Evolutionary conservation across 148 eudicot genomes (phyloP).

Genomic region (Euryodendron excelsum): DNA sequence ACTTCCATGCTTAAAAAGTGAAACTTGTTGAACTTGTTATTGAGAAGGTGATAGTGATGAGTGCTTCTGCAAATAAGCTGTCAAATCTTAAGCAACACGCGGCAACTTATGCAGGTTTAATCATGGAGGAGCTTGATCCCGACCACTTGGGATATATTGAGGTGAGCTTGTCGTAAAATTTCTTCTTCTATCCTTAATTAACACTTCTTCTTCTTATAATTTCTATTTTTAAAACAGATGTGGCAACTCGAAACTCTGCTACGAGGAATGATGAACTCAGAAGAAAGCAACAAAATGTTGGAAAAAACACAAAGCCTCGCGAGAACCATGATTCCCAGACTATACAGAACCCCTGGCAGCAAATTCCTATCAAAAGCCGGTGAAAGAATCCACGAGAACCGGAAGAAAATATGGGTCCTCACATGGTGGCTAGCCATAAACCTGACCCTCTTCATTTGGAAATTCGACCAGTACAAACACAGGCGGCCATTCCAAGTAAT

Average conservation of each 20-base stretch:
- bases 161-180: constrained; percentile 30
- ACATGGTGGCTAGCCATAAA: constrained; percentile 57
- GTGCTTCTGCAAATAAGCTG: constrained; percentile 92
- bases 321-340: constrained; percentile 75
- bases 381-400: constrained; percentile 67
- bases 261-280: constrained; percentile 64
- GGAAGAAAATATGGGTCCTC: constrained; percentile 73
- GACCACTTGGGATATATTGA: constrained; percentile 81
- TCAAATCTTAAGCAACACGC: constrained; percentile 82
- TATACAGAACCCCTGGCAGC: constrained; percentile 51
- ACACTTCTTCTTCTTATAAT: not conserved
- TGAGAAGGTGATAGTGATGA: constrained; percentile 73
- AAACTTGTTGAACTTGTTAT: not conserved
- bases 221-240: constrained; percentile 42
- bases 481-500: constrained; percentile 46
- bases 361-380: constrained; percentile 41
- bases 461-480: constrained; percentile 38
- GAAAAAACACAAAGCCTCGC: constrained; percentile 56
- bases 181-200: not conserved
- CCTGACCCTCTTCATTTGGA: constrained; percentile 54
- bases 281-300: constrained; percentile 33
- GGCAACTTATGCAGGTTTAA: constrained; percentile 70
- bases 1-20: not conserved
- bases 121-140: constrained; percentile 98
- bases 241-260: constrained; percentile 95